Conservation (phyloP, 1,284 basidiomycete genomes). For the Cryptococcus sp. region DNA sequence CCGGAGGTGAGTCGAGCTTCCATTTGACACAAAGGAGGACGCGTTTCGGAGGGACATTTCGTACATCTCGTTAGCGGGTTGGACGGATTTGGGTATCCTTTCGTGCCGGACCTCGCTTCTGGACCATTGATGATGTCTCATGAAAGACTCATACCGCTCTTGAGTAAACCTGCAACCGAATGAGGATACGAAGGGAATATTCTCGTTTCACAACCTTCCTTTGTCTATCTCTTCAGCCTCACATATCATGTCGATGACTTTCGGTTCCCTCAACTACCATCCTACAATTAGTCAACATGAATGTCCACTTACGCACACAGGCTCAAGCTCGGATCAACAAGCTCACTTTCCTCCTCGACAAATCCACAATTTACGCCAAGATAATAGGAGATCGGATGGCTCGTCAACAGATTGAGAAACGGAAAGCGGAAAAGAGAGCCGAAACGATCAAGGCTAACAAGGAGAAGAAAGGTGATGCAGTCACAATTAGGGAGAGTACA, state of each 20-base stretch:
- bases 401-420: slow-evolving; percentile 44
- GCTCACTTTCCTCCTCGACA: slow-evolving; percentile 41
- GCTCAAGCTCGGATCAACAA: slow-evolving; percentile 28
- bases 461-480: slow-evolving; percentile 31
- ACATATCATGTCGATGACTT: too few relatives aligned
- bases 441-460: slow-evolving; percentile 44
- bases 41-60: background rate
- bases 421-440: slow-evolving; percentile 36
- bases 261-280: too few relatives aligned
- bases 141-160: too few relatives aligned
- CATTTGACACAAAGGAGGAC: too few relatives aligned
- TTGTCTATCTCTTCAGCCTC: background rate
- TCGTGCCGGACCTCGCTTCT: background rate
- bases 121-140: too few relatives aligned
- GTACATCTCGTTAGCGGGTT: background rate
- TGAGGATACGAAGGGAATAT: background rate
- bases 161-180: too few relatives aligned
- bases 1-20: slow-evolving; percentile 16
- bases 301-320: too few relatives aligned
- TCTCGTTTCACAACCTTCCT: background rate
- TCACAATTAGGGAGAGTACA: slow-evolving; percentile 6
- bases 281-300: too few relatives aligned
- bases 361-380: slow-evolving; percentile 48
- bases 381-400: slow-evolving; percentile 50
- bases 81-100: background rate